Base-by-base conservation (phyloP, 164 flowering plant genomes). In the Magnolia changhungtana region DNA sequence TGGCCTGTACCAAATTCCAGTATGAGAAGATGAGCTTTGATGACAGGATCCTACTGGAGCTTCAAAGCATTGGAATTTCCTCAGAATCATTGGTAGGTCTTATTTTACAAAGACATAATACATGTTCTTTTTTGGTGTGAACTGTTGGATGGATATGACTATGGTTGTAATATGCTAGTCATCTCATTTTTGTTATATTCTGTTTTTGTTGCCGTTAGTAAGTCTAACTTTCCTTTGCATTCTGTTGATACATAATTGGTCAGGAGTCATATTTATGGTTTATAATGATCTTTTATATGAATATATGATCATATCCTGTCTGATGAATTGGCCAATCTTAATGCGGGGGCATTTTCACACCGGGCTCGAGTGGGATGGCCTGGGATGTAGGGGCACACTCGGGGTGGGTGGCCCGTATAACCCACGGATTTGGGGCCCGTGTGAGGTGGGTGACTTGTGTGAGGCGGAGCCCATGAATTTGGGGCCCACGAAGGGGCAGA, bases 1-100 rank as follows among this genome's bases (percentile, higher is more conserved):
- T 75, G 71, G 77, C 74, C 45, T 85, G 81, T 74, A 78, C 91
- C 63, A 89, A 90, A 52, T 69, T 76, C 81, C 84, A 86, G 77
- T 89, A 91, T 87, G 84, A 79, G 52, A 83, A 76, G 31, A 84
- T 92, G 96, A 69, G 84, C 67, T 61, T 91, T 24, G 84, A 88
- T 78, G 89, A 88, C 72, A 90, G 85, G 79, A 82, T 91, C 80
- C 87, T 86, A 51, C 74, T 90, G 79, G 98, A 92, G 83, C 74
- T 91, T 79, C 91, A 87, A 78, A 87, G 90, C 84, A 79, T 93
- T 82, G 97, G 92, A 63, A 81, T 92, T 77, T 89, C 77, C 51
- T 88, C 91, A 71, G 96, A 91, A 73, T 76, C 78, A 61, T 76
- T 85, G 92, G 96, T 92, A 83, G 49, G 92, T 83, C 23, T 29